Conservation (phyloP, 2,329 filamentous ascomycete species). For the Fusarium cicatricum region DNA sequence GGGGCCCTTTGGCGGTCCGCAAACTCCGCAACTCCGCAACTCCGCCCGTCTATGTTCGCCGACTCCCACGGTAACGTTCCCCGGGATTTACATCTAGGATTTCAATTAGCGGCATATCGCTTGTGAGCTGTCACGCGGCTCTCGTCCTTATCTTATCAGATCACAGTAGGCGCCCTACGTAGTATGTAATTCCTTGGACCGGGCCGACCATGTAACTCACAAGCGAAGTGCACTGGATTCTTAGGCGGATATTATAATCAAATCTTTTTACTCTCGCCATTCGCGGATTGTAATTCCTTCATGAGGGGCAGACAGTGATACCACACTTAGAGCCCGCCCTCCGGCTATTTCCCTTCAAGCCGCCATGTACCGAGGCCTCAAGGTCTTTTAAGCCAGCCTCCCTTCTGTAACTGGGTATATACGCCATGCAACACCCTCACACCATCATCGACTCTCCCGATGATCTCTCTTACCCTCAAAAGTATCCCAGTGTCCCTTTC, state of each 20-base stretch:
- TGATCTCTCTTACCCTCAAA: slow-evolving; percentile 8
- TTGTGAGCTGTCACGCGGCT: slow-evolving; percentile 1
- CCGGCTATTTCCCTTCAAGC: slow-evolving; percentile 5
- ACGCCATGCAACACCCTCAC: slow-evolving; percentile 39
- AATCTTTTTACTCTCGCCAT: slow-evolving; percentile 16
- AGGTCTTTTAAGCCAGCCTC: slow-evolving; percentile 13
- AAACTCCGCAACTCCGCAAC: slow-evolving; percentile 46
- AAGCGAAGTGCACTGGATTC: neutral
- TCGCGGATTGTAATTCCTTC: slow-evolving; percentile 1
- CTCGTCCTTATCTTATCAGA: slow-evolving; percentile 21
- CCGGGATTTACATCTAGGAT: neutral
- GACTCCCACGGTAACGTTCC: slow-evolving; percentile 3
- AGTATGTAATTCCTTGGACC: too few relatives aligned
- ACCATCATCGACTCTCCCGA: slow-evolving; percentile 14
- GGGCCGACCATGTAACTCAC: too few relatives aligned
- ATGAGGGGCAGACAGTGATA: neutral
- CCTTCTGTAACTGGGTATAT: slow-evolving; percentile 46
- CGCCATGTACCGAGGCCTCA: slow-evolving; percentile 6
- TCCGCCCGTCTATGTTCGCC: slow-evolving; percentile 26
- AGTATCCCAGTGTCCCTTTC: slow-evolving; percentile 13
- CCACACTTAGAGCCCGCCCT: neutral
- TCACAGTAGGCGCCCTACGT: neutral
- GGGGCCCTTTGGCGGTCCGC: slow-evolving; percentile 13
- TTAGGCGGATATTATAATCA: neutral
- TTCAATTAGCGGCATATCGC: neutral